Evolutionary conservation across 1,284 basidiomycete species (phyloP).

Genomic region (Moesziomyces sp.): DNA sequence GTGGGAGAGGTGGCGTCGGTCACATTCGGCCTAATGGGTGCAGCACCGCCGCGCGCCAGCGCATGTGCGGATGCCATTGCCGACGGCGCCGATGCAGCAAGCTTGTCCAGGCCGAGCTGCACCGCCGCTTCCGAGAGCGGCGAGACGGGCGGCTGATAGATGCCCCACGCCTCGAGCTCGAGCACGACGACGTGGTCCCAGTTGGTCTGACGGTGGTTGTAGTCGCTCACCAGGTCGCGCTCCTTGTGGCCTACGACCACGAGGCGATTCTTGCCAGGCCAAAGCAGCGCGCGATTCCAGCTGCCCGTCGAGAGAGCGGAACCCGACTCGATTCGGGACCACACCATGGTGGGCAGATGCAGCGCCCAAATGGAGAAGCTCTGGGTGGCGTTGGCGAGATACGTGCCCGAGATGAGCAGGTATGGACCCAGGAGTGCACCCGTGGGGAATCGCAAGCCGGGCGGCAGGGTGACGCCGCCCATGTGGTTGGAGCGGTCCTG

Average conservation of each 20-base stretch:
- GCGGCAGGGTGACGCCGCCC: conserved; percentile 58
- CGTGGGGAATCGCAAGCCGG: conserved; percentile 62
- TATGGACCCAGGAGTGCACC: conserved; percentile 56
- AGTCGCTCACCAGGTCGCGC: conserved; percentile 62
- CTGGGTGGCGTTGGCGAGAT: conserved; percentile 63
- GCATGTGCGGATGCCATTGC: conserved; percentile 28
- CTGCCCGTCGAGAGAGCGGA: conserved; percentile 53
- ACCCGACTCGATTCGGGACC: conserved; percentile 60
- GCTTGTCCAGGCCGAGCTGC: conserved; percentile 56
- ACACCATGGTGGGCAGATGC: conserved; percentile 58
- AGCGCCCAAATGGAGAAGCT: conserved; percentile 63
- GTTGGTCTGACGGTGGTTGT: conserved; percentile 65
- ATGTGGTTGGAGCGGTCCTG: conserved; percentile 53
- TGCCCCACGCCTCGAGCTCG: conserved; percentile 63
- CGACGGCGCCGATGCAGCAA: conserved; percentile 45
- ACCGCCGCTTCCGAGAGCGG: conserved; percentile 41
- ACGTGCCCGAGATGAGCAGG: conserved; percentile 62
- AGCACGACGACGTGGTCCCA: conserved; percentile 61
- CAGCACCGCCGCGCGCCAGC: conserved; percentile 12
- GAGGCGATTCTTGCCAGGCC: conserved; percentile 55
- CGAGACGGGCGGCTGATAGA: conserved; percentile 56
- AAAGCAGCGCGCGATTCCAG: conserved; percentile 61
- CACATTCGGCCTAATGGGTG: background rate
- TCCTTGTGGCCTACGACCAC: conserved; percentile 60
- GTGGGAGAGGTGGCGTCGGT: background rate